phyloP scores from a whole-genome alignment of 2,329 filamentous ascomycete genomes.

The Colletotrichum cereale region DNA sequence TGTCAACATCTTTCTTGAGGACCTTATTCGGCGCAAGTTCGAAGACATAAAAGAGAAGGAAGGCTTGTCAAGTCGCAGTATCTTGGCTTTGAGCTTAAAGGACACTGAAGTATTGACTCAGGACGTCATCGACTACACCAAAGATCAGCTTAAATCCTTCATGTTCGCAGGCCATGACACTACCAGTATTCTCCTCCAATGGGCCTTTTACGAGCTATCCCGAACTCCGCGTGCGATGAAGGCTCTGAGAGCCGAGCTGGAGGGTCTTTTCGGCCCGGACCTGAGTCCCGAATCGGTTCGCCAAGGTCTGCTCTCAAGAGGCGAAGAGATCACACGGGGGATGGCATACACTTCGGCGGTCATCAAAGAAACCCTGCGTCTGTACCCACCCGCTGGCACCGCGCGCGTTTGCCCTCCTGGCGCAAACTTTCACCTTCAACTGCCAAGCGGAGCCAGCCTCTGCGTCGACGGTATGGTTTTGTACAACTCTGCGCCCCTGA shows the following conservation, averaged over 20 bases:
- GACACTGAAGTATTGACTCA: constrained; percentile 46
- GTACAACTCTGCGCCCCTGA: constrained; percentile 50
- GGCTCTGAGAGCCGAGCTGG: constrained; percentile 51
- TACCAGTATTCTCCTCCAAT: constrained; percentile 52
- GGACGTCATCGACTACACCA: constrained; percentile 47
- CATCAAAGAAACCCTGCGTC: constrained; percentile 53
- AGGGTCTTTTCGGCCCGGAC: constrained; percentile 50
- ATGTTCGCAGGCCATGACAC: constrained; percentile 58
- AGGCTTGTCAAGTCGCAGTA: constrained; percentile 45
- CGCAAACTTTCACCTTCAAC: constrained; percentile 46
- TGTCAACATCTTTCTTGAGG: constrained; percentile 44
- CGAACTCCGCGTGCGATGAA: constrained; percentile 47
- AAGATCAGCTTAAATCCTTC: constrained; percentile 55
- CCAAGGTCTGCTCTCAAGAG: constrained; percentile 45
- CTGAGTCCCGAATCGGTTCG: constrained; percentile 45
- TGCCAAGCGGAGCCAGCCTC: constrained; percentile 45
- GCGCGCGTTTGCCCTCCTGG: constrained; percentile 47
- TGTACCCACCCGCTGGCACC: constrained; percentile 51
- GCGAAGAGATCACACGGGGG: constrained; percentile 47
- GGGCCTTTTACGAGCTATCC: constrained; percentile 53
- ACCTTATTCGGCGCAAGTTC: constrained; percentile 45
- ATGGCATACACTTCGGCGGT: constrained; percentile 54
- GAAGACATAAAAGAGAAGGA: constrained; percentile 29
- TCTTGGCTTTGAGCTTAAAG: constrained; percentile 51
- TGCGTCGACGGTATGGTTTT: constrained; percentile 52